Percentiles rank a stretch among this genome's conserved stretches.
These are phyloP conservation scores for Amphicarpaea edgeworthii DNA, from an alignment of 306 rosid species.

Conservation along the genomic window DNA sequence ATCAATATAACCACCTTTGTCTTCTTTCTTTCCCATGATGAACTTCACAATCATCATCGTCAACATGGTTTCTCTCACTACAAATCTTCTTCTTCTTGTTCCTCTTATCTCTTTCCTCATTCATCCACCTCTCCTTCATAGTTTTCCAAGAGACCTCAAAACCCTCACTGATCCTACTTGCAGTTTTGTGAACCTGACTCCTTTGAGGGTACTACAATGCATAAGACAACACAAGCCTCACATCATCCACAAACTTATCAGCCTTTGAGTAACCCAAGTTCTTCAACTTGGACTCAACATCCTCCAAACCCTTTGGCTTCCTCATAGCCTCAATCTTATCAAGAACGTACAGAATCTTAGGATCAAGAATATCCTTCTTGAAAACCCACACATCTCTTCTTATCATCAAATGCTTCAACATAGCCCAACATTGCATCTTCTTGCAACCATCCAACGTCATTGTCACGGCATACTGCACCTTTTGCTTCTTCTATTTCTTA, in stretches of 20 bases:
- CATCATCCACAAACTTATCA: slow-evolving; percentile 31
- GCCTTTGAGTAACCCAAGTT: not conserved
- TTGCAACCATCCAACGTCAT: not conserved
- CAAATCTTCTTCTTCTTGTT: no score
- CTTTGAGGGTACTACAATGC: not conserved
- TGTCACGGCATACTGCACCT: no score
- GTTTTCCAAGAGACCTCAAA: slow-evolving; percentile 17
- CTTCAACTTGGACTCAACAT: slow-evolving; percentile 3
- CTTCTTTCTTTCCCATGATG: no score
- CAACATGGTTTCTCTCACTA: no score
- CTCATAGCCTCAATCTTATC: not conserved
- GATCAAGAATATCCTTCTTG: not conserved
- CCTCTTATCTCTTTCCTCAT: no score
- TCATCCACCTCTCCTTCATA: not conserved
- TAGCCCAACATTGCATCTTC: slow-evolving; percentile 35
- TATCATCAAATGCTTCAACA: slow-evolving; percentile 27
- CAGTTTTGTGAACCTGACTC: not conserved
- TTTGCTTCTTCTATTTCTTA: not conserved
- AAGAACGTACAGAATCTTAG: not conserved
- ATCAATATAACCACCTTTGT: no score
- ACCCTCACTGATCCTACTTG: not conserved
- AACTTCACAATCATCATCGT: no score
- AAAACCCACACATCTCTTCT: slow-evolving; percentile 33
- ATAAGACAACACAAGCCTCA: slow-evolving; percentile 10
- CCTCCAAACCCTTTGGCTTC: not conserved